Evolutionary conservation across 805 yeast genomes (phyloP).

Genomic region (Candida khao-thaluensis): DNA sequence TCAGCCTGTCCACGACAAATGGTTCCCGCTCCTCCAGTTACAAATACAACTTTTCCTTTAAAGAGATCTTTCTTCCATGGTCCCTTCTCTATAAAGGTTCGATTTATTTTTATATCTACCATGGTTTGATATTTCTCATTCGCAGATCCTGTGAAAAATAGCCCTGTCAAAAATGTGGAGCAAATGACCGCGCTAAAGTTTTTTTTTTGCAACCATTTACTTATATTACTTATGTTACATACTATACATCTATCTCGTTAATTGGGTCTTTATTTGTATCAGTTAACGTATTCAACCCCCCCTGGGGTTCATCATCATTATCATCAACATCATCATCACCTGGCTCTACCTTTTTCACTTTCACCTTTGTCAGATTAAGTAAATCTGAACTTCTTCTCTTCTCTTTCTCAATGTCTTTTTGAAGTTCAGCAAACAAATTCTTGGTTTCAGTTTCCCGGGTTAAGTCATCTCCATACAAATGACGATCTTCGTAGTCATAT

Average conservation of each 20-base stretch:
- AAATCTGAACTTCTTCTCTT: conserved; percentile 1
- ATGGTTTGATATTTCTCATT: background rate
- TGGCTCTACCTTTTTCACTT: conserved; percentile 16
- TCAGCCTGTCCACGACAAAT: conserved; percentile 88
- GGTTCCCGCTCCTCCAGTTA: conserved; percentile 95
- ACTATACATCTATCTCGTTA: conserved; percentile 3
- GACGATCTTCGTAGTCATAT: conserved; percentile 10
- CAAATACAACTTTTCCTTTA: conserved; percentile 81
- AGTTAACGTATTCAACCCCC: too few species aligned
- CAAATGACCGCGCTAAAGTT: too few species aligned
- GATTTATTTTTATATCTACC: conserved; percentile 2
- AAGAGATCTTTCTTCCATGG: conserved; percentile 61
- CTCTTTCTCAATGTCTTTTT: conserved; percentile 13
- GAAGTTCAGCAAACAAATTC: conserved; percentile 21
- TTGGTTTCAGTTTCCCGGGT: conserved; percentile 4
- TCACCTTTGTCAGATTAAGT: conserved; percentile 11
- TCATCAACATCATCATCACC: too few species aligned
- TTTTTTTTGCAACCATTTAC: too few species aligned
- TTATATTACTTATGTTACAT: conserved; percentile 5
- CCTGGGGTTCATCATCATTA: too few species aligned
- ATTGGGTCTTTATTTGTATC: too few species aligned
- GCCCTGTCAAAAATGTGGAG: too few species aligned
- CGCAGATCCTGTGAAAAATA: background rate
- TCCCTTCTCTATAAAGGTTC: conserved; percentile 26
- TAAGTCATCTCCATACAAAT: conserved; percentile 10